phyloP scores from a whole-genome alignment of 2,329 filamentous ascomycete species.

The Fusarium nematophilum region DNA sequence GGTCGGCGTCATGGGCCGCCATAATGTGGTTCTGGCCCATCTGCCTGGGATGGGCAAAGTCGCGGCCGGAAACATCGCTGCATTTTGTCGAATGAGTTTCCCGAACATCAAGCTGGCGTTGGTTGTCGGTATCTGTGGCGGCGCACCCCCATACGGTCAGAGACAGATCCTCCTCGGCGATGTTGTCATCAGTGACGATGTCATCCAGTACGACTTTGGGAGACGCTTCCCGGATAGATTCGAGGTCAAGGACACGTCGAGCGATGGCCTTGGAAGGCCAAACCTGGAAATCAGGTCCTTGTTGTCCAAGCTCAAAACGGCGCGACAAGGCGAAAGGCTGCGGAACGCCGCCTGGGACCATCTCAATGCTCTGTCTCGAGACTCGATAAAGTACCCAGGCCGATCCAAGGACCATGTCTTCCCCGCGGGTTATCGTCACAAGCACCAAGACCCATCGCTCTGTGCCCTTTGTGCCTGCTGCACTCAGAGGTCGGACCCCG shows the following conservation, averaged over 20 bases:
- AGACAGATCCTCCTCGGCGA: background rate
- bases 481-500: background rate
- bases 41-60: conserved; percentile 8
- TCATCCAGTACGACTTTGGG: background rate
- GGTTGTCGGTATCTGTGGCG: background rate
- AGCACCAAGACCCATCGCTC: background rate
- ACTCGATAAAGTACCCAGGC: background rate
- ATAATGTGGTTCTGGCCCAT: background rate
- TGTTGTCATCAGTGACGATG: background rate
- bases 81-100: conserved; percentile 1
- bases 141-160: accelerated
- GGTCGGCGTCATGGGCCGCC: accelerated
- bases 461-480: conserved; percentile 2
- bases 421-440: background rate
- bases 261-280: accelerated
- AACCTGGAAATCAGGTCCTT: background rate
- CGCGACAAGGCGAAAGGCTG: background rate
- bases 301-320: accelerated
- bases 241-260: accelerated
- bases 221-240: accelerated
- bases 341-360: accelerated
- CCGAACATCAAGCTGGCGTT: background rate
- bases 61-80: background rate
- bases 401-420: background rate
- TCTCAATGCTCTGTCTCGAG: background rate